Conservation (phyloP, 2,329 filamentous ascomycete genomes). For the Calycina marina region DNA sequence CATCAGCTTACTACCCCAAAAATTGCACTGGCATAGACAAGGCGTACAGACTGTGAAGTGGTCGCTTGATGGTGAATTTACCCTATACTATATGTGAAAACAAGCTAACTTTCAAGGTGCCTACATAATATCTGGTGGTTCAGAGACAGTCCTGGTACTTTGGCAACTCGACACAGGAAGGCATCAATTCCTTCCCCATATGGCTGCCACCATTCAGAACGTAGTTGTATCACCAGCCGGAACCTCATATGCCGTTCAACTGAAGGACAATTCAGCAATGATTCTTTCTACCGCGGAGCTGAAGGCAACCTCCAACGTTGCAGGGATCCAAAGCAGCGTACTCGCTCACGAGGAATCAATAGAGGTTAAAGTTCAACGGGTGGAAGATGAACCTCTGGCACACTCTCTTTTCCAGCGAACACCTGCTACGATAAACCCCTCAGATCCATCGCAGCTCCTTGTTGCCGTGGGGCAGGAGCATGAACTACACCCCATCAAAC, state of each 20-base stretch:
- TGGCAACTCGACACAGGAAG: conserved; percentile 88
- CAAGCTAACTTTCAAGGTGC: conserved; percentile 45
- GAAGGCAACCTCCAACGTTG: conserved; percentile 68
- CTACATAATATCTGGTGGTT: conserved; percentile 86
- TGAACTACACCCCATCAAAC: conserved; percentile 37
- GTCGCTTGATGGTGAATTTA: conserved; percentile 66
- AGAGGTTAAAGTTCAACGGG: conserved; percentile 36
- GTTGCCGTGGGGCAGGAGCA: conserved; percentile 51
- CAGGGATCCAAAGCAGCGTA: conserved; percentile 59
- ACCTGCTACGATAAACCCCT: conserved; percentile 48
- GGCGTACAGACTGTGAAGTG: conserved; percentile 77
- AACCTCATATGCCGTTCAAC: conserved; percentile 66
- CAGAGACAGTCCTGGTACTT: conserved; percentile 75
- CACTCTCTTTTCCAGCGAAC: conserved; percentile 25
- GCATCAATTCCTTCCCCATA: conserved; percentile 75
- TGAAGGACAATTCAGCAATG: conserved; percentile 88
- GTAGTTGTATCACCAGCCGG: conserved; percentile 70
- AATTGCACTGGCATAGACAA: conserved; percentile 82
- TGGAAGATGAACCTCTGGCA: conserved; percentile 21
- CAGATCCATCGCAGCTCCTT: conserved; percentile 46
- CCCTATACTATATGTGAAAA: neutral
- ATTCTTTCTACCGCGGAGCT: conserved; percentile 82
- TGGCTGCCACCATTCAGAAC: conserved; percentile 72
- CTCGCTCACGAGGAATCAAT: conserved; percentile 35
- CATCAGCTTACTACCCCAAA: conserved; percentile 35